Conservation (phyloP, 495 filamentous ascomycete genomes). For the Penicillium diatomitis region DNA sequence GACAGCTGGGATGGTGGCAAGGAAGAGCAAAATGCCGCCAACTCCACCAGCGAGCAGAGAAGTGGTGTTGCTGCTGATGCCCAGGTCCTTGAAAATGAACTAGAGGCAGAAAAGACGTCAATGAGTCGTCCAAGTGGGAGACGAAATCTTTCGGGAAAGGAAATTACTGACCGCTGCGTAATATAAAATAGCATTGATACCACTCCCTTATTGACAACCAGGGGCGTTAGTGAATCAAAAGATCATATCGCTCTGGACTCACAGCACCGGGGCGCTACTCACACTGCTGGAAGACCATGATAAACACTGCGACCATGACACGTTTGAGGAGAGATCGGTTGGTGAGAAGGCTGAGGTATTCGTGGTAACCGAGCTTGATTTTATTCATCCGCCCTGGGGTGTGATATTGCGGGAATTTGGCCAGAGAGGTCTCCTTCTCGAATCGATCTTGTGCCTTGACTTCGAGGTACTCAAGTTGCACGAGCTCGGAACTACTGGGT, state of each 20-base stretch:
- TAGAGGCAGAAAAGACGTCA: background rate
- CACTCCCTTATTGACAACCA: background rate
- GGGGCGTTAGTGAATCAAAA: slow-evolving; percentile 1
- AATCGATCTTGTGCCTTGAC: slow-evolving; percentile 70
- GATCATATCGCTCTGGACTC: slow-evolving; percentile 17
- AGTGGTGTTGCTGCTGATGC: slow-evolving; percentile 39
- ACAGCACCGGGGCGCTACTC: background rate
- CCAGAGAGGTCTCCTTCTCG: slow-evolving; percentile 59
- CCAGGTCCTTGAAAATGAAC: slow-evolving; percentile 28
- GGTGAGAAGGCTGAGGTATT: slow-evolving; percentile 25
- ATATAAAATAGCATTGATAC: background rate
- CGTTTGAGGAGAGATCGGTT: slow-evolving; percentile 30
- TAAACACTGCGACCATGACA: slow-evolving; percentile 21
- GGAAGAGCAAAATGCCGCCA: slow-evolving; percentile 68
- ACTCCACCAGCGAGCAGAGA: slow-evolving; percentile 63
- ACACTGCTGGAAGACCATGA: background rate
- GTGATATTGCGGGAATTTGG: slow-evolving; percentile 24
- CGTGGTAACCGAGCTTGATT: slow-evolving; percentile 22
- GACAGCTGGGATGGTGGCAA: slow-evolving; percentile 59
- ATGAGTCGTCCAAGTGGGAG: background rate
- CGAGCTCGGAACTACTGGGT: slow-evolving; percentile 50
- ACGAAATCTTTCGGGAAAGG: background rate
- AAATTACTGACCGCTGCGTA: background rate
- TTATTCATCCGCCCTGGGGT: slow-evolving; percentile 22
- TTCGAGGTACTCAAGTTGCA: slow-evolving; percentile 71